These are phyloP conservation scores for Boletus subcaerulescens DNA, from an alignment of 768 basidiomycete species.

Conservation along the genomic window DNA sequence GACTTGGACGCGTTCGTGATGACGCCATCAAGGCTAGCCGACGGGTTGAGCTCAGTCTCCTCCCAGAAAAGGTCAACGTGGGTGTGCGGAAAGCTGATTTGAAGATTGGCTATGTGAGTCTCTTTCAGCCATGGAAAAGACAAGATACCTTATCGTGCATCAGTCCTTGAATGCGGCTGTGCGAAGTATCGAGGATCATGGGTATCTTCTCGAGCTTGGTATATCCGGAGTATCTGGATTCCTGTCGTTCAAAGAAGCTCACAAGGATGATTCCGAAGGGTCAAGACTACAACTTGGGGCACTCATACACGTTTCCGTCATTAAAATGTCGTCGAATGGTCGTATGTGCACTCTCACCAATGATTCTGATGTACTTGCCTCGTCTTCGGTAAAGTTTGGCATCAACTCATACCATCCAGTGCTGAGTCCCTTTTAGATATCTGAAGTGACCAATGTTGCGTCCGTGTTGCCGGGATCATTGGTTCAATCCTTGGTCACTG, in stretches of 20 bases:
- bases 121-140: background rate
- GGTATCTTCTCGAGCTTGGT: constrained; percentile 87
- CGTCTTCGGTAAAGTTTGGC: constrained; percentile 49
- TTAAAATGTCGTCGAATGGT: constrained; percentile 69
- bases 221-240: constrained; percentile 79
- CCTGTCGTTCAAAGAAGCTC: constrained; percentile 71
- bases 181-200: constrained; percentile 90
- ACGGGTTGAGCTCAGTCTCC: constrained; percentile 80
- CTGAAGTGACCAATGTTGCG: constrained; percentile 73
- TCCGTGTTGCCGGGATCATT: constrained; percentile 86
- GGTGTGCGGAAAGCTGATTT: constrained; percentile 80
- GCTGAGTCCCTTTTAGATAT: constrained; percentile 43
- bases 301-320: constrained; percentile 64
- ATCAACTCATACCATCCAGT: background rate
- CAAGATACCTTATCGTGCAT: background rate
- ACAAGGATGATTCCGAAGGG: constrained; percentile 34
- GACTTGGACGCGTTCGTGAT: constrained; percentile 62
- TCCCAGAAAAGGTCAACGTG: constrained; percentile 81
- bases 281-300: constrained; percentile 57
- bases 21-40: constrained; percentile 65
- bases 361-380: constrained; percentile 46
- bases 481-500: constrained; percentile 80
- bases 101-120: constrained; percentile 68
- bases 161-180: constrained; percentile 76
- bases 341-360: constrained; percentile 71